Evolutionary conservation across 2,329 filamentous ascomycete species (phyloP).

Genomic region (Sclerotinia sclerotiorum): DNA sequence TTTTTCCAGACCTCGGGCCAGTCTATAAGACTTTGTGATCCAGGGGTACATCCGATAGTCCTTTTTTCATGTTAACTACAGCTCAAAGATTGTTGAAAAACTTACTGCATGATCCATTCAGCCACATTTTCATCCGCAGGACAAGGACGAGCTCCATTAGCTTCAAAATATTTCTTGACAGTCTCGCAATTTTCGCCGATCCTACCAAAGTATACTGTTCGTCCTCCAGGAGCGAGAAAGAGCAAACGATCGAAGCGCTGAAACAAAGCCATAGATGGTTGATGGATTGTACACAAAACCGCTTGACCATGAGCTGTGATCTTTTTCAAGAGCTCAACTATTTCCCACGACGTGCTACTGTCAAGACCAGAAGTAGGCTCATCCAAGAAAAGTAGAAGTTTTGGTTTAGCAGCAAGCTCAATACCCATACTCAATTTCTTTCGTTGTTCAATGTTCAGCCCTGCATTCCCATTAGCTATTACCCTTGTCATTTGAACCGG

Average conservation of each 20-base stretch:
- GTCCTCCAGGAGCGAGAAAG: slow-evolving; percentile 72
- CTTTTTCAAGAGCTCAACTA: slow-evolving; percentile 82
- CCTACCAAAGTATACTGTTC: slow-evolving; percentile 78
- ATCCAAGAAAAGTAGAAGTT: slow-evolving; percentile 68
- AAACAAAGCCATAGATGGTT: slow-evolving; percentile 90
- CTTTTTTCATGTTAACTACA: slow-evolving; percentile 7
- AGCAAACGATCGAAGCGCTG: slow-evolving; percentile 82
- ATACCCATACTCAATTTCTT: slow-evolving; percentile 74
- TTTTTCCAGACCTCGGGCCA: slow-evolving; percentile 62
- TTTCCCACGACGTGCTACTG: slow-evolving; percentile 89
- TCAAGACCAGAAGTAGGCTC: slow-evolving; percentile 89
- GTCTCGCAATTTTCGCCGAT: slow-evolving; percentile 68
- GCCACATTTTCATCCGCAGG: slow-evolving; percentile 73
- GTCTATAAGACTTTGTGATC: slow-evolving; percentile 59
- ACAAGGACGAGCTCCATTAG: slow-evolving; percentile 64
- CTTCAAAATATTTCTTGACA: slow-evolving; percentile 73
- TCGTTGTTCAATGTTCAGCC: slow-evolving; percentile 60
- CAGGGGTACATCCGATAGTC: slow-evolving; percentile 57
- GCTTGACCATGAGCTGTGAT: slow-evolving; percentile 84
- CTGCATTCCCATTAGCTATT: slow-evolving; percentile 75
- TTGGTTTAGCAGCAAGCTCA: slow-evolving; percentile 68
- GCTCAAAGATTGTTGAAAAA: neutral
- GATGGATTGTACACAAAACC: slow-evolving; percentile 92
- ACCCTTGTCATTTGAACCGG: slow-evolving; percentile 82
- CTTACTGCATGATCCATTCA: slow-evolving; percentile 68